These are phyloP conservation scores for Arthrinium phaeospermum DNA, from an alignment of 2,329 filamentous ascomycete genomes.

Conservation along the genomic window DNA sequence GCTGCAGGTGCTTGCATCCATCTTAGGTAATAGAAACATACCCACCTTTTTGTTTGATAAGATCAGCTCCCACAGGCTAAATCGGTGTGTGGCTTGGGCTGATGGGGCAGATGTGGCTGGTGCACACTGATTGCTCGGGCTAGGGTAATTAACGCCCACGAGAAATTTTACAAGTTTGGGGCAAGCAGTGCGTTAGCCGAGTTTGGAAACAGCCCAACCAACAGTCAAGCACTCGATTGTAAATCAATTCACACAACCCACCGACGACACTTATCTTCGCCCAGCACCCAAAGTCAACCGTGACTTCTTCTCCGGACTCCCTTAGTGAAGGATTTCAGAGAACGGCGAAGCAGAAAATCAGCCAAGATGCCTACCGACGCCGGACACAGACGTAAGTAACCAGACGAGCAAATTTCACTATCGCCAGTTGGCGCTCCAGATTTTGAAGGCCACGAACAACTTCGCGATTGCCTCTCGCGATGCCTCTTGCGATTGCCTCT, in stretches of 20 bases:
- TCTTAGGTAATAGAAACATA: background rate
- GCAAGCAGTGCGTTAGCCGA: slow-evolving; percentile 15
- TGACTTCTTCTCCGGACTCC: slow-evolving; percentile 47
- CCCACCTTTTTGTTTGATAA: slow-evolving; percentile 1
- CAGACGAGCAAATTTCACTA: background rate
- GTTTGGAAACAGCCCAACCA: slow-evolving; percentile 17
- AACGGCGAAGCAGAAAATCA: slow-evolving; percentile 52
- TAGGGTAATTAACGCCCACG: slow-evolving; percentile 18
- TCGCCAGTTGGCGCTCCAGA: slow-evolving; percentile 6
- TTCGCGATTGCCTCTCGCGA: background rate
- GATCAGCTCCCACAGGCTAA: background rate
- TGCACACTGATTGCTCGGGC: background rate
- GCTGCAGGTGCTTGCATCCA: background rate
- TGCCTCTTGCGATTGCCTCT: background rate
- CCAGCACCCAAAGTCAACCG: slow-evolving; percentile 50
- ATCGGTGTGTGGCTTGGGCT: background rate
- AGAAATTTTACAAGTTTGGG: slow-evolving; percentile 18
- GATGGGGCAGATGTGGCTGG: background rate
- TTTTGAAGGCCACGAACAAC: background rate
- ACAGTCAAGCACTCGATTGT: slow-evolving; percentile 18
- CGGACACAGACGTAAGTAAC: slow-evolving; percentile 83
- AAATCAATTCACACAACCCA: slow-evolving; percentile 36
- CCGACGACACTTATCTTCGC: slow-evolving; percentile 44
- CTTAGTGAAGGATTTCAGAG: slow-evolving; percentile 51
- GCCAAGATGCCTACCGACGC: slow-evolving; percentile 87